Evolutionary conservation across 2,329 filamentous ascomycete species (phyloP), one percentile per base, ranked within the genome.

Genomic region (Aspergillus sergii): DNA sequence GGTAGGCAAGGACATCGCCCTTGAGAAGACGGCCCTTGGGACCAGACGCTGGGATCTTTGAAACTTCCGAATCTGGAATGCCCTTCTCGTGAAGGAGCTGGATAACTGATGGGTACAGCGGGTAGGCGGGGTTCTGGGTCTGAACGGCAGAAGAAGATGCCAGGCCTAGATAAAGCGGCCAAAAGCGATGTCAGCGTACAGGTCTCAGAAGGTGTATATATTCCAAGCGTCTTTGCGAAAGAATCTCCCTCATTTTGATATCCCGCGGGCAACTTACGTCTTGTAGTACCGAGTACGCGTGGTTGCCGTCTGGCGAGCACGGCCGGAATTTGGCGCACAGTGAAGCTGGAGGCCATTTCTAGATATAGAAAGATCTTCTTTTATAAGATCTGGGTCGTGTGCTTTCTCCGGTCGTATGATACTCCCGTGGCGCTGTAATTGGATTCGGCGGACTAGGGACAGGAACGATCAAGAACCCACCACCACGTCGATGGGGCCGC

Each of bases 1-100:
- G 80, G 78, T 94, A 95, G 55, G 93, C 94, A 59, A 99, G 88
- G 8, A 99, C 90, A 75, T 99, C 95, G 61, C 95, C 95, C 85
- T 99, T 99, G 66, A 99, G 85, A 60, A 99, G 84, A 65, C 95
- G 89, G 62, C 94, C 93, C 72, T 89, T 89, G 34, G 95, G 95
- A 28, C 95, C 95, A 23, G 92, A 94, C 7, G 93, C 91, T 59
- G 89, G 91, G 77, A 98, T 97, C 77, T 91, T 90, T 79, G 88
- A 84, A 58, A 93, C 84, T 63, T 93, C 91, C 54, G 89, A 88
- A 69, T 90, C 87, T 72, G 91, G 85, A 60, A 99, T 82, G 66
- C 90, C 89, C 74, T 96, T 89, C 77, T 90, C 85, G 78, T 91
- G 91, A 66, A 98, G 85, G 62, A 98, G 85, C 72, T 92, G 88